phyloP scores from a whole-genome alignment of 2,329 filamentous ascomycete species.

The Thielaviopsis populi region DNA sequence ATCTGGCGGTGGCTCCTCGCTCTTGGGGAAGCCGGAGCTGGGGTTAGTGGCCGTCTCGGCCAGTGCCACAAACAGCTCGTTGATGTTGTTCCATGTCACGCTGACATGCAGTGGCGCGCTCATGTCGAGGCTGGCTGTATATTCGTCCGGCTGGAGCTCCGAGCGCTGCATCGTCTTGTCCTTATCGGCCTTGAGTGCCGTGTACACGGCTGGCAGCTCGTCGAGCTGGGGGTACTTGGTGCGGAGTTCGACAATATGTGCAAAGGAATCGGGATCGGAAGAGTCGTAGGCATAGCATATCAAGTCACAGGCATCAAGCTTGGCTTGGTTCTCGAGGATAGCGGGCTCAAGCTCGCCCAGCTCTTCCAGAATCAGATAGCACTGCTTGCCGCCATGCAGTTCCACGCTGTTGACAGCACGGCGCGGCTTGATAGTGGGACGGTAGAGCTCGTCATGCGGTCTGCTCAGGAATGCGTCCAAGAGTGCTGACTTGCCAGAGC shows the following conservation, averaged over 20 bases:
- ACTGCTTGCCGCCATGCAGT: slow-evolving; percentile 87
- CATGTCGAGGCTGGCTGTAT: slow-evolving; percentile 75
- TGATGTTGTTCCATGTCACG: slow-evolving; percentile 85
- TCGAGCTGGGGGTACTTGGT: slow-evolving; percentile 69
- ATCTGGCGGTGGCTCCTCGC: slow-evolving; percentile 71
- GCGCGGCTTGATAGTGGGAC: slow-evolving; percentile 86
- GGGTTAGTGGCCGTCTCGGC: slow-evolving; percentile 88
- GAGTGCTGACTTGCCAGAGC: slow-evolving; percentile 80
- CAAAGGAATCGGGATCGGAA: slow-evolving; percentile 88
- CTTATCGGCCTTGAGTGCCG: slow-evolving; percentile 83
- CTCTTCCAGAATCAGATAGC: slow-evolving; percentile 90
- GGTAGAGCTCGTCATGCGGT: slow-evolving; percentile 69
- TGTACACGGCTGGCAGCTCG: slow-evolving; percentile 80
- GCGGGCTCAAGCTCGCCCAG: slow-evolving; percentile 91
- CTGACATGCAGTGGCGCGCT: slow-evolving; percentile 85
- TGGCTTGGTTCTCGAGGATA: slow-evolving; percentile 79
- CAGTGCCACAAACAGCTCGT: slow-evolving; percentile 80
- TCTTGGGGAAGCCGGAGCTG: slow-evolving; percentile 75
- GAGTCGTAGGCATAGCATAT: slow-evolving; percentile 95
- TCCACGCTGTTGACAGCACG: slow-evolving; percentile 94
- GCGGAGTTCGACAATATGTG: slow-evolving; percentile 72
- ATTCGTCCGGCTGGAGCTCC: slow-evolving; percentile 81
- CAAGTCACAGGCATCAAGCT: slow-evolving; percentile 83
- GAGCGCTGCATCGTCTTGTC: slow-evolving; percentile 95
- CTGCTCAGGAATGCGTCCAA: slow-evolving; percentile 83